Base-by-base conservation (phyloP, 2,329 filamentous ascomycete species). In the Emericellopsis cladophorae region DNA sequence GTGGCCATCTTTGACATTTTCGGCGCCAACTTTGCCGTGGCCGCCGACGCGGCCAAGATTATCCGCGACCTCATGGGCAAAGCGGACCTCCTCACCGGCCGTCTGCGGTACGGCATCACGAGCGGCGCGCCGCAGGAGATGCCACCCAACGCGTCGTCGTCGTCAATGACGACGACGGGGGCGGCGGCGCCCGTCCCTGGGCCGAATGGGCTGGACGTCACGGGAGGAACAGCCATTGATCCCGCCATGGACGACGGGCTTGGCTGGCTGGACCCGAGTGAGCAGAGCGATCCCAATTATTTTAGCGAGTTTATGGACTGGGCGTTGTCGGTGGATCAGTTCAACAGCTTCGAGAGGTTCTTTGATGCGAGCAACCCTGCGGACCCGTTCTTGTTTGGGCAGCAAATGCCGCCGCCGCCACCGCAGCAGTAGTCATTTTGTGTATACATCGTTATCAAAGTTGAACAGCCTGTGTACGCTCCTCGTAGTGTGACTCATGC, bases 11-110 rank as follows among this genome's bases (percentile, higher is more conserved):
- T 65, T 51, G 47, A 62, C 42, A 39, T 54, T 43, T 50, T 61
- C 50, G 46, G 56, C 15, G 39, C 34, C 12, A 57, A 55, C 46
- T 74, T 67, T 41, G 66, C 50, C n/a, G 61, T 63, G 39, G 58
- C 57, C 36, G 57, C 58, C 1, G 45, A 57, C 10, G 59, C 61
- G 2, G 60, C 59, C 14, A 55, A 52, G 2, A 46, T 62, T 64
- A 72, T 40, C 51, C 46, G 47, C 16, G 49, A 51, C 9, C 41
- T 54, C 2, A 36, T 45, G 2, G 40, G 37, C 37, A 52, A 53
- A 41, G 48, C 48, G 1, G 51, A 53, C 35, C 23, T 44, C 12
- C 37, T 54, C 34, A 42, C 42, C n/a, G 39, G 32, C 21, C 24
- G 42, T 7, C 38, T 44, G 11, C 22, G 42, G 23, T 18, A 14